Evolutionary conservation across 441 rosid genomes (phyloP), one percentile per base, ranked within the genome.

Genomic region (Euphorbia schlechtendalii): DNA sequence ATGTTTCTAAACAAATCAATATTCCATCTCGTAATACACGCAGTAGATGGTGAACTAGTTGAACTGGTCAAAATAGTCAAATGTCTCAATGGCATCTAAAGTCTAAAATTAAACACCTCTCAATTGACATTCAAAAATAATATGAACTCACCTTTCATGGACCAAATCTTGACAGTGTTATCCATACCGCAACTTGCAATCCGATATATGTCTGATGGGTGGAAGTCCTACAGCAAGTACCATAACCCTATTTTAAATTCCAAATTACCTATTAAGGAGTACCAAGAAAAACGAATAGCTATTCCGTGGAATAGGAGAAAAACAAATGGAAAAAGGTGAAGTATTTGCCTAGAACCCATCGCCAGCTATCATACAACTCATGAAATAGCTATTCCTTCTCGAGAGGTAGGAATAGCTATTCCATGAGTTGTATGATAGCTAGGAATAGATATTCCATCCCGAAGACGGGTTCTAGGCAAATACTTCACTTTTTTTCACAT

Each of bases 171-270:
- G 57, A 90, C 87, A 17, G 97, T 88, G 71, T 87, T 88, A 80
- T 88, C 96, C 97, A 93, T 89, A 63, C 99, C 99, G 77, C 97
- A 93, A 75, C 96, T 93, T 76, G 91, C 86, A 64, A 90, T 84
- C 13, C 90, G 86, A 71, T 84, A 77, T 24, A 82, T 83, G 77
- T 93, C 96, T 36, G 89, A 78, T 30, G 96, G 97, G 75, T 93
- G 97, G 78, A 93, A 93, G 71, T 93, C 97, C 99, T 93, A 73
- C 66, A 80, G 69, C 38, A 68, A 71, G 59, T 55, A 72, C 17
- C 60, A 66, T 21, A 41, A n/a, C n/a, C 13, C 56, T 20, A 18
- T 11, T 30, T 24, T 18, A 24, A 24, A 9, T 59, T 21, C 25
- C 48, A n/a, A 45, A 41, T 17, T 56, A 61, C 40, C 62, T 18